Conservation (phyloP, 202 grass and related monocot species). For the Cymbopogon flexuosus region DNA sequence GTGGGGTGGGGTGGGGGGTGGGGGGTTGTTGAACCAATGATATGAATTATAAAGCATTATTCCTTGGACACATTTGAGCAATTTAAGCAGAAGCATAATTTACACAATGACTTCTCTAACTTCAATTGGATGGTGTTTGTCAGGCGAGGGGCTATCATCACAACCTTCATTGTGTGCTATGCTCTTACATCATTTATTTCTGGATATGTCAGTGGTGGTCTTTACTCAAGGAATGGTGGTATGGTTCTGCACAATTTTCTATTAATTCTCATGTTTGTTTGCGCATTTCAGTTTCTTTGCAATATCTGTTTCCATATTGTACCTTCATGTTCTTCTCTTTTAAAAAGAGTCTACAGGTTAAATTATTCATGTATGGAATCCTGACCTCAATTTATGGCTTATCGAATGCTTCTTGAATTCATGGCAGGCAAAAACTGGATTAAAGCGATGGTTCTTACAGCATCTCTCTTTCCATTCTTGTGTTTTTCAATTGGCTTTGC, state of each 20-base stretch:
- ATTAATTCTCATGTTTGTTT: neutral
- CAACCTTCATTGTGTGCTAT: slow-evolving; percentile 96
- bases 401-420: slow-evolving; percentile 28
- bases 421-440: slow-evolving; percentile 90
- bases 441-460: slow-evolving; percentile 70
- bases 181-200: slow-evolving; percentile 97
- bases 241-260: slow-evolving; percentile 43
- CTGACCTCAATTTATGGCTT: slow-evolving; percentile 3
- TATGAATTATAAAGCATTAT: neutral
- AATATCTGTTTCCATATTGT: neutral
- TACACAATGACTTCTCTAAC: slow-evolving; percentile 28
- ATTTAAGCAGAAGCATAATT: neutral
- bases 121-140: slow-evolving; percentile 23
- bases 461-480: slow-evolving; percentile 83
- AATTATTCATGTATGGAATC: neutral
- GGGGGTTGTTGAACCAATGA: neutral
- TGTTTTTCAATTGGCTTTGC: slow-evolving; percentile 75
- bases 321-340: neutral
- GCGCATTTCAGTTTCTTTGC: neutral
- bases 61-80: neutral
- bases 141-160: slow-evolving; percentile 89
- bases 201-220: slow-evolving; percentile 79
- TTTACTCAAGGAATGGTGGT: slow-evolving; percentile 91
- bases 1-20: no score
- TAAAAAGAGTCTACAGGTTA: slow-evolving; percentile 6